Percentiles rank a stretch among this genome's conserved stretches.
Evolutionary conservation across 306 rosid species (phyloP).

Genomic region (Lathyrus sativus): DNA sequence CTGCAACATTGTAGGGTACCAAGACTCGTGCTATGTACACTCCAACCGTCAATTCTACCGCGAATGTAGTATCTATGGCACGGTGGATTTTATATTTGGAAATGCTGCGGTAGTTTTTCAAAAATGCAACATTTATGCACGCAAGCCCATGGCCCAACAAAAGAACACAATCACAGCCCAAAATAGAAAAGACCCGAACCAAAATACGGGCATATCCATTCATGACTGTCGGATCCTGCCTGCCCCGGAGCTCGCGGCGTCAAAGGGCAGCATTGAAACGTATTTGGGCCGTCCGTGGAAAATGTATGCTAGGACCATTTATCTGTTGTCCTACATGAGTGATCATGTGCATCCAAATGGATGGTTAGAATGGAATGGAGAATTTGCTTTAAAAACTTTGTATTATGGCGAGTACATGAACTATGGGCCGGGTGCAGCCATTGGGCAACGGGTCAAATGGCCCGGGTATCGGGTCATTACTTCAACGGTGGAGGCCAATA

Average conservation of each 20-base stretch:
- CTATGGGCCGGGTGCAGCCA: slow-evolving; percentile 73
- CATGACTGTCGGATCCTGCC: slow-evolving; percentile 72
- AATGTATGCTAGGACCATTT: slow-evolving; percentile 66
- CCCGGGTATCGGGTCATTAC: slow-evolving; percentile 85
- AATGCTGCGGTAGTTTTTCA: slow-evolving; percentile 88
- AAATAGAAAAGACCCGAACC: slow-evolving; percentile 88
- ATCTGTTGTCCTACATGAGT: slow-evolving; percentile 63
- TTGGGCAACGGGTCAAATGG: slow-evolving; percentile 79
- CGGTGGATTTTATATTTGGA: slow-evolving; percentile 85
- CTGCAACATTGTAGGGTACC: slow-evolving; percentile 66
- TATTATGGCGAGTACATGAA: slow-evolving; percentile 96
- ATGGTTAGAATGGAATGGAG: slow-evolving; percentile 80
- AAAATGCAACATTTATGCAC: slow-evolving; percentile 71
- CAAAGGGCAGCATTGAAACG: slow-evolving; percentile 56
- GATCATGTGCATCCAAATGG: slow-evolving; percentile 74
- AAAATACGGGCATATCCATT: slow-evolving; percentile 91
- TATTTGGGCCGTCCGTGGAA: slow-evolving; percentile 96
- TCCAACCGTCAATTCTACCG: slow-evolving; percentile 90
- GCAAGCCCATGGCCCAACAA: slow-evolving; percentile 76
- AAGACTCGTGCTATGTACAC: slow-evolving; percentile 82
- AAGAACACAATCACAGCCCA: slow-evolving; percentile 92
- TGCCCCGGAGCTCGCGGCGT: slow-evolving; percentile 53
- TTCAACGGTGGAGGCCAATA: slow-evolving; percentile 58
- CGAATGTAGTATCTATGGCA: slow-evolving; percentile 70
- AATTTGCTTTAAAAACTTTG: slow-evolving; percentile 64